Conservation (phyloP, 148 eudicot genomes). For the Tetragonia tetragonoides region DNA sequence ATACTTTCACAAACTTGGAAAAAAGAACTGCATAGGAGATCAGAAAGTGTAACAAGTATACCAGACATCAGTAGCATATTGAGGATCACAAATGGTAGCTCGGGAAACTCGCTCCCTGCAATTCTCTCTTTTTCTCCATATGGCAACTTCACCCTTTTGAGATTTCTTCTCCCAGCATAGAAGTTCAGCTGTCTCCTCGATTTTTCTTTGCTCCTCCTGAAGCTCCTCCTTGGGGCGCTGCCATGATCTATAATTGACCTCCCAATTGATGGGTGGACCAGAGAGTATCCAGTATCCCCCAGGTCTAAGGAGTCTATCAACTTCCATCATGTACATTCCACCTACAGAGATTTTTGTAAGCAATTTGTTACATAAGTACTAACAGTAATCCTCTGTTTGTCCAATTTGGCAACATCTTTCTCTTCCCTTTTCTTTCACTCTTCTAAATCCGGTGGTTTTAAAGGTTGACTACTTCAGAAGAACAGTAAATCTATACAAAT, state of each 20-base stretch:
- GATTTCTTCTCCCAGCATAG: constrained; percentile 60
- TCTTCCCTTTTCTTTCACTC: too few species aligned
- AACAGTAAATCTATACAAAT: too few species aligned
- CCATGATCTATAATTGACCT: constrained; percentile 43
- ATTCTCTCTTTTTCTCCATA: constrained; percentile 49
- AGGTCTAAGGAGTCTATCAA: constrained; percentile 56
- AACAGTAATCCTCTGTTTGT: neutral
- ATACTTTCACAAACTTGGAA: neutral
- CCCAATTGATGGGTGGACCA: constrained; percentile 59
- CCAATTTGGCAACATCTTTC: too few species aligned
- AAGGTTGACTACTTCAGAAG: neutral
- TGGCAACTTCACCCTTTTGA: constrained; percentile 52
- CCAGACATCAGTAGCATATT: constrained; percentile 49
- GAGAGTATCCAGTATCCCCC: constrained; percentile 60
- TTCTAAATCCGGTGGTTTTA: neutral
- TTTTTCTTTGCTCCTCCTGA: constrained; percentile 45
- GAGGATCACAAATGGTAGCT: constrained; percentile 42
- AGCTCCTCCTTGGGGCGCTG: constrained; percentile 51
- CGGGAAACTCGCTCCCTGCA: constrained; percentile 43
- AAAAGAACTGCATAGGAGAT: constrained; percentile 1
- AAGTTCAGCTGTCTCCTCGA: constrained; percentile 51
- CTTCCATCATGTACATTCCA: constrained; percentile 62
- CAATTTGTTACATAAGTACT: neutral
- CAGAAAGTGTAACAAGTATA: constrained; percentile 17
- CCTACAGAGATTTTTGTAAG: constrained; percentile 20